Evolutionary conservation across 2,329 filamentous ascomycete species (phyloP), one percentile per base, ranked within the genome.

Genomic region (Orbilia ellipsospora): DNA sequence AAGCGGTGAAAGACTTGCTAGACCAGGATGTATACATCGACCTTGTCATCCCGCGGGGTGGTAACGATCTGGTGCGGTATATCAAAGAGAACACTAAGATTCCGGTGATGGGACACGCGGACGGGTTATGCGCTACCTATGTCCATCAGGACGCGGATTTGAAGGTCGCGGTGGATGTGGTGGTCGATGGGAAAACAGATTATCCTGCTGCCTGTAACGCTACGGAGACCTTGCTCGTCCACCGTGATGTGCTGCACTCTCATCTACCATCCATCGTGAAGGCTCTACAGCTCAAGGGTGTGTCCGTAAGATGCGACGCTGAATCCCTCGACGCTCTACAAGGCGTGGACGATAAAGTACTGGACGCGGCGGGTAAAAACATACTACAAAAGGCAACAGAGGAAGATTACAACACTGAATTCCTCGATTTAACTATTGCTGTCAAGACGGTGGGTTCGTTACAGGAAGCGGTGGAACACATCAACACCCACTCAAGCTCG

Each of bases 191-290:
- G 55, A 99, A 99, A 84, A 93, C 92, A 26, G 92, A 90, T 82
- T 99, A 99, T 81, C 93, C 94, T 0, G 95, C 95, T 44, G 95
- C 94, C 13, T 99, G 95, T 86, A 99, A 99, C 84, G 90, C 91
- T 50, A 84, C 94, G n/a, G 95, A 99, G 84, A 96, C 93, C 0
- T 87, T 99, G 8, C 88, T 99, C 16, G 91, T 98, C 3, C 90
- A 97, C 79, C 86, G 92, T 76, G 83, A 87, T 15, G 61, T 63
- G 3, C 85, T 97, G 2, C 81, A 83, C 40, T 90, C 87, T 2
- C 82, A 92, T 44, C 87, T 97, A 51, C 91, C 93, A 0, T 80
- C 83, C 1, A 89, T 95, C 13, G 94, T 91, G n/a, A 82, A 87
- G 73, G 91, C 90, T 1, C 87, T 99, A 0, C 83, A 92, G 3